Percentiles rank a stretch among this genome's conserved stretches.
These are phyloP conservation scores for Chrysanthemum makinoi DNA, from an alignment of 129 eudicot species.

Conservation along the genomic window DNA sequence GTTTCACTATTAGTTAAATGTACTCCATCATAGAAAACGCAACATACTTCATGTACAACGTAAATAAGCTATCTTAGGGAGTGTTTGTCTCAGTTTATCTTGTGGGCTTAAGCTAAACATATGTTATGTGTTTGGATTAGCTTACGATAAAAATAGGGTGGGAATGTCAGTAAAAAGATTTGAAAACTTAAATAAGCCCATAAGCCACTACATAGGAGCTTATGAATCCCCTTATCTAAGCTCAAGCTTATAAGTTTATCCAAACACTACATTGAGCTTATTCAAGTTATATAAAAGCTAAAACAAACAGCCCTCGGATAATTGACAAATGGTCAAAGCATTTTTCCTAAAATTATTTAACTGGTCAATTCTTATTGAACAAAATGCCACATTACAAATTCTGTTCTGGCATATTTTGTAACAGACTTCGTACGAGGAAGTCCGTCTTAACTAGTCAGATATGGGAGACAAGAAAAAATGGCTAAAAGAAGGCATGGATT, in stretches of 20 bases:
- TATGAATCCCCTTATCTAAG: no score
- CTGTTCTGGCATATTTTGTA: background rate
- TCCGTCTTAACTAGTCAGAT: constrained; percentile 69
- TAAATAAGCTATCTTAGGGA: no score
- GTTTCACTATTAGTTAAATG: background rate
- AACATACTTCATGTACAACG: background rate
- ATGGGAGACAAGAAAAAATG: constrained; percentile 83
- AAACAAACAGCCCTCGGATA: no score
- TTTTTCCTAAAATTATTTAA: no score
- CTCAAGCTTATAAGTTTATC: no score
- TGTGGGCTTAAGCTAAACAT: background rate
- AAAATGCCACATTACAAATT: background rate
- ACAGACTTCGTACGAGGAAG: constrained; percentile 83
- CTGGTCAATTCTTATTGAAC: background rate
- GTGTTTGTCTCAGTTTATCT: no score
- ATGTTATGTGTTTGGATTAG: background rate
- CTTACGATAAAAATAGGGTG: no score
- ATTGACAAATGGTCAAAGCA: background rate
- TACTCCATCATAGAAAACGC: background rate
- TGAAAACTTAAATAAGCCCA: no score
- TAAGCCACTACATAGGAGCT: no score
- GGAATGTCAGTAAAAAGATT: no score
- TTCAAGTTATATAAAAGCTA: no score
- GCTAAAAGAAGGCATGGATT: constrained; percentile 99
- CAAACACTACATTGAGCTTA: no score